A percentile compares a stretch with the other conserved stretches of the same genome.
Conservation (phyloP, 352 stramenopile species). For the Globisporangium cylindrosporum region DNA sequence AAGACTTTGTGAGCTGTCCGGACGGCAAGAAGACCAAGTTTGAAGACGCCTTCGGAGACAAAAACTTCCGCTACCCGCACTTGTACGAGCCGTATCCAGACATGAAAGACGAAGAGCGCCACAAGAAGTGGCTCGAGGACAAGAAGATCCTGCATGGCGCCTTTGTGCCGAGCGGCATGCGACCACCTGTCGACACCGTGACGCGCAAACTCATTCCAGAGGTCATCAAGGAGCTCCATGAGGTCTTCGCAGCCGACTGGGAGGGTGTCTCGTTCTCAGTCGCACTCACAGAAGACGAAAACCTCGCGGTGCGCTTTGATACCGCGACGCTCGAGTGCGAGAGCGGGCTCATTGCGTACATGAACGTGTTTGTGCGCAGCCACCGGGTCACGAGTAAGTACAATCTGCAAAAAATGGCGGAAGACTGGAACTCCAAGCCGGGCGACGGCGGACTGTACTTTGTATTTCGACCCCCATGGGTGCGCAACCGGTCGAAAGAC, state of each 20-base stretch:
- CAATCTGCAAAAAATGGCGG: conserved; percentile 67
- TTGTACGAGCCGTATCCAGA: conserved; percentile 67
- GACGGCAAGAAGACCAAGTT: conserved; percentile 59
- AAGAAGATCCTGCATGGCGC: conserved; percentile 72
- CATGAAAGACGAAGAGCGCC: conserved; percentile 45
- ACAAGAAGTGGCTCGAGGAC: conserved; percentile 58
- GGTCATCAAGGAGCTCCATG: conserved; percentile 68
- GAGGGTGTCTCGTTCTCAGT: conserved; percentile 52
- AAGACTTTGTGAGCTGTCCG: conserved; percentile 59
- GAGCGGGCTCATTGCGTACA: conserved; percentile 68
- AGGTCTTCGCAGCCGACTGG: conserved; percentile 62
- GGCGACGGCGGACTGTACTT: conserved; percentile 62
- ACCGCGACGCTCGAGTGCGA: conserved; percentile 48
- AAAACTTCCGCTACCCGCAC: conserved; percentile 60
- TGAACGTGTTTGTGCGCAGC: conserved; percentile 76
- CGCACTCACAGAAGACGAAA: conserved; percentile 53
- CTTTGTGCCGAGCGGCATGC: conserved; percentile 61
- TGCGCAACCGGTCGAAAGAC: conserved; percentile 58
- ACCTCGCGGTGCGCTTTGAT: conserved; percentile 60
- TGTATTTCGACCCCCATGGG: conserved; percentile 55
- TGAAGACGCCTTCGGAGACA: conserved; percentile 67
- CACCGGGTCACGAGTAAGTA: conserved; percentile 72
- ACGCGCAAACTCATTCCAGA: conserved; percentile 70
- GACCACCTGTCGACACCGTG: conserved; percentile 49
- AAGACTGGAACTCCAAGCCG: conserved; percentile 77